A percentile compares a stretch with the other conserved stretches of the same genome.
Conservation (phyloP, 768 basidiomycete genomes). For the Xerocomus brunneocitrinus region DNA sequence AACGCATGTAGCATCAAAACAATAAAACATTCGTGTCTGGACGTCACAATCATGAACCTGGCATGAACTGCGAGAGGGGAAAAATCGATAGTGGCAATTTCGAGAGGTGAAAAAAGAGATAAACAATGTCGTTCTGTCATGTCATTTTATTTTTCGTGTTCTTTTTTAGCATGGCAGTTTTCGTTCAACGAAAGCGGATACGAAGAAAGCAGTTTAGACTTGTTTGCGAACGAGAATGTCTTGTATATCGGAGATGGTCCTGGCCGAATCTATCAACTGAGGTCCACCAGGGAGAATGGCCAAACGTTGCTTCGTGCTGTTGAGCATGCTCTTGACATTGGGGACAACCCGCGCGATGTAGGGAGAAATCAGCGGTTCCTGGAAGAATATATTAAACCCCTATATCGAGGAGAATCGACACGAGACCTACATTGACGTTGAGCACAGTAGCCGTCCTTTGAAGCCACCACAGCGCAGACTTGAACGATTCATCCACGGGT, state of each 20-base stretch:
- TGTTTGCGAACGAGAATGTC: conserved; percentile 55
- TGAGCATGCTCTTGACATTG: conserved; percentile 70
- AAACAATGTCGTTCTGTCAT: background rate
- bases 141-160: background rate
- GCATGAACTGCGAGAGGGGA: conserved; percentile 16
- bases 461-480: conserved; percentile 82
- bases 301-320: conserved; percentile 76
- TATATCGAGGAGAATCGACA: background rate
- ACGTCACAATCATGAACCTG: conserved; percentile 20
- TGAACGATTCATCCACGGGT: conserved; percentile 76
- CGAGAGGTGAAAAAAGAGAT: conserved; percentile 1
- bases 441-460: conserved; percentile 68
- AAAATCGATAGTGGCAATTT: background rate
- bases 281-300: conserved; percentile 72
- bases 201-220: conserved; percentile 7
- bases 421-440: conserved; percentile 58
- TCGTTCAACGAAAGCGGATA: background rate
- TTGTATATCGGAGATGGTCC: conserved; percentile 71
- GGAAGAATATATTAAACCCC: background rate
- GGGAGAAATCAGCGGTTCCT: conserved; percentile 80
- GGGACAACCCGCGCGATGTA: conserved; percentile 80
- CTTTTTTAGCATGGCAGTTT: background rate
- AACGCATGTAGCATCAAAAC: conserved; percentile 1
- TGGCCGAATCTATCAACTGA: conserved; percentile 60
- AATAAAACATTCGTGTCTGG: too few species aligned